These are phyloP conservation scores for Albizia julibrissin DNA, from an alignment of 306 rosid species.

Conservation along the genomic window DNA sequence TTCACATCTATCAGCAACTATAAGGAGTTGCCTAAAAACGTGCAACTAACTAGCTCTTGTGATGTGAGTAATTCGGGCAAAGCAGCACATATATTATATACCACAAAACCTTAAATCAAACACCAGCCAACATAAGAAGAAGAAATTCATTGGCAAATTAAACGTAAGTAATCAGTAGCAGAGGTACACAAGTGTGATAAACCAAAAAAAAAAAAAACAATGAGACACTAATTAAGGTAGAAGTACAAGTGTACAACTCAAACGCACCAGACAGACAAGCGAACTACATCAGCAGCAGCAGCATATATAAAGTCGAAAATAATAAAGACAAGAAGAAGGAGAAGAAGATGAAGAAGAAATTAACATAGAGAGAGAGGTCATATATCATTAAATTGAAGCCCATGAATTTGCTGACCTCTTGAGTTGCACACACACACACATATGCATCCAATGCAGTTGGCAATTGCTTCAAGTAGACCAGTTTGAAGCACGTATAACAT, in stretches of 20 bases:
- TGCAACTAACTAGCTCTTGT: background rate
- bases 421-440: background rate
- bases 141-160: background rate
- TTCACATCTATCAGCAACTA: background rate
- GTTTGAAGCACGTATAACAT: background rate
- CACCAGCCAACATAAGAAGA: background rate
- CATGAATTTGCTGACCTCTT: slow-evolving; percentile 64
- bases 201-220: slow-evolving; percentile 23
- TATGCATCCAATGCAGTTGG: background rate
- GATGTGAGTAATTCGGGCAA: background rate
- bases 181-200: background rate
- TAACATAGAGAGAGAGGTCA: background rate
- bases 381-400: slow-evolving; percentile 6
- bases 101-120: slow-evolving; percentile 12
- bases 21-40: background rate
- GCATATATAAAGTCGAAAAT: background rate
- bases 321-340: background rate
- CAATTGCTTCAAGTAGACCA: background rate
- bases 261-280: background rate
- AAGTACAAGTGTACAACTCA: slow-evolving; percentile 21
- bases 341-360: background rate
- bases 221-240: slow-evolving; percentile 30
- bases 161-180: background rate
- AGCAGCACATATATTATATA: background rate
- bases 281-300: slow-evolving; percentile 18